Percentiles rank a stretch among this genome's conserved stretches.
Conservation (phyloP, 2,329 filamentous ascomycete species). For the Alternaria consortialis region DNA sequence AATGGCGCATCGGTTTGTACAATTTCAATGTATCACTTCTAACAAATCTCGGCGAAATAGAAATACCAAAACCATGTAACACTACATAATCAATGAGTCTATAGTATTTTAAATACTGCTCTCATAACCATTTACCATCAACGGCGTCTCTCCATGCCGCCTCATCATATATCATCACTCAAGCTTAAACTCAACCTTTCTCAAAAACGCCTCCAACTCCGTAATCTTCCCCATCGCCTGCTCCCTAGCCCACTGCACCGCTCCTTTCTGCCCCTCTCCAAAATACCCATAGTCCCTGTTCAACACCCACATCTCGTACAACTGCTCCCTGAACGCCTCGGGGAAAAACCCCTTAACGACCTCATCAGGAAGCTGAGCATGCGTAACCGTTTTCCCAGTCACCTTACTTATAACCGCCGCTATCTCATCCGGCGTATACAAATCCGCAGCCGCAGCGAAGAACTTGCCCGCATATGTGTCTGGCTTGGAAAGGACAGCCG, state of each 20-base stretch:
- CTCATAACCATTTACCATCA: not conserved
- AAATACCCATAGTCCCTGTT: constrained; percentile 44
- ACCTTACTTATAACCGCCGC: constrained; percentile 51
- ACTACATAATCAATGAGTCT: not conserved
- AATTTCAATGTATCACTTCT: not conserved
- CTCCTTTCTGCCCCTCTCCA: constrained; percentile 32
- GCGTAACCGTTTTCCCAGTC: constrained; percentile 50
- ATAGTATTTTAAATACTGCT: too few relatives aligned
- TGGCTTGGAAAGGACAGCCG: constrained; percentile 54
- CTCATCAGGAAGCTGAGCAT: constrained; percentile 38
- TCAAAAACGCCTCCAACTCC: constrained; percentile 40
- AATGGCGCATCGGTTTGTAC: not conserved
- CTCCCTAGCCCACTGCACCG: constrained; percentile 37
- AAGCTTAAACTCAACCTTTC: constrained; percentile 28
- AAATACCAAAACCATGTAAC: not conserved
- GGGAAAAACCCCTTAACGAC: constrained; percentile 38
- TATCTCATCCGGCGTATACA: constrained; percentile 54
- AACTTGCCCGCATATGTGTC: constrained; percentile 56
- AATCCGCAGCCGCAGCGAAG: constrained; percentile 56
- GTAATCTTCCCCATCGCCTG: constrained; percentile 38
- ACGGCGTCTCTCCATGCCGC: not conserved
- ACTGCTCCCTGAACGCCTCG: constrained; percentile 19
- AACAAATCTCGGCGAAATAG: not conserved
- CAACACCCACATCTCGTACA: constrained; percentile 41
- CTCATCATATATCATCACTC: constrained; percentile 22